Evolutionary conservation across 2,329 filamentous ascomycete species (phyloP), one percentile per base, ranked within the genome.

Genomic region (Beauveria pseudobassiana): DNA sequence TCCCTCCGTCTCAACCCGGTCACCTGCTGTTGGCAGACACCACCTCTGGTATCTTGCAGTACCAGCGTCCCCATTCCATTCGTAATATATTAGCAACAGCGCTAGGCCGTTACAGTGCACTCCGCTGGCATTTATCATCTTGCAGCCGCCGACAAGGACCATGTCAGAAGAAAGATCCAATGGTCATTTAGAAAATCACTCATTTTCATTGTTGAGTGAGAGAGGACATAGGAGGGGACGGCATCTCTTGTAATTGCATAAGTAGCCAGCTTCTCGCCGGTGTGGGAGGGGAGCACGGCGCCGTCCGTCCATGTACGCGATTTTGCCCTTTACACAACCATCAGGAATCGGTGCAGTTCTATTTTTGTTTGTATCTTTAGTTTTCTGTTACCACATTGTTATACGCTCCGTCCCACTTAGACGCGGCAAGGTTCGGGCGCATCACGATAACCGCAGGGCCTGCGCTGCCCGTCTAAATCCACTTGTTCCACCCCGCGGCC

Each of bases 331-430:
- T 53, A 52, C 58, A 60, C 58, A 60, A 60, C 42, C 58, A 60
- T 61, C 51, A 43, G 45, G 34, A 42, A 18, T 24, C 22, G n/a
- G 24, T 34, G 38, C n/a, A 20, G 22, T 48, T 48, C 7, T 12
- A 28, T 20, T 3, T 28, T 10, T 43, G 3, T 51, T n/a, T 14
- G 18, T 5, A 34, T 7, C 24, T 57, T 43, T 26, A n/a, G 16
- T 51, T 56, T 56, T 24, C 40, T 52, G 28, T 58, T 62, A 62
- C 53, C 58, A 62, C 45, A 62, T 62, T 45, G 46, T 62, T 58
- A 53, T 58, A 58, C 60, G 54, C 59, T 57, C 45, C 28, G 60
- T 62, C 60, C 60, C 60, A 62, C 60, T 62, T 62, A 57, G 60
- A 56, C 54, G 60, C 60, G 60, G 60, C 53, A 58, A 50, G 24